Base-by-base conservation (phyloP, 192 early-diverging fungal species). In the Podila verticillata region DNA sequence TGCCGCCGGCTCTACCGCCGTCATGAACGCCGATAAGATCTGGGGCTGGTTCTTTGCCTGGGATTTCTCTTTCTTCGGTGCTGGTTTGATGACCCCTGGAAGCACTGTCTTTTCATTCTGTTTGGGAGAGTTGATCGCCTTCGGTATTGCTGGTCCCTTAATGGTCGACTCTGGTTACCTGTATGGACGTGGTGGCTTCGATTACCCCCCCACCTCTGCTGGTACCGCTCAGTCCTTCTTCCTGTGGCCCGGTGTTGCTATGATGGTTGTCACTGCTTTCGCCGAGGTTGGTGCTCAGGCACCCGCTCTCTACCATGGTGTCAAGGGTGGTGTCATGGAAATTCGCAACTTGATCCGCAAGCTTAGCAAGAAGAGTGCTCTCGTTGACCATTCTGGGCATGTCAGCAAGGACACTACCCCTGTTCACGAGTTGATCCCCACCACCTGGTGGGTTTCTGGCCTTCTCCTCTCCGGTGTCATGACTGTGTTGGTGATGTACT, bases 161-260 rank as follows among this genome's bases (percentile, higher is more conserved):
- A 81, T 92, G 61, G 74, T 85, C 20, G 48, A 56, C 5, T 69
- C 79, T 29, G 86, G 87, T 17, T 68, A 74, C 35, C 66, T 85
- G 51, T 60, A 57, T 35, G 61, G 13, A 13, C 9, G 13, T 1
- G 36, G 36, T 39, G 36, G 36, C 36, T 39, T 39, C 13, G 10
- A 6, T 0, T 39, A 39, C 36, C 49, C 49, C 0, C 32, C 63
- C n/a, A 67, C 39, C 10, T 57, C 36, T 2, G 73, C 72, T 30
- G 79, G 72, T 12, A 85, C 90, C 34, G 79, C 90, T 32, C 91
- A 89, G 61, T 89, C 84, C 66, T 92, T 87, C 85, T 85, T 92
- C 73, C 72, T 92, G 49, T 92, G 91, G 91, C 91, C 91, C 22
- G 91, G 91, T 84, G 84, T 92, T 62, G 83, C 83, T 12, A 62